Evolutionary conservation across 2,329 filamentous ascomycete species (phyloP).

Genomic region (Fusarium setosum): DNA sequence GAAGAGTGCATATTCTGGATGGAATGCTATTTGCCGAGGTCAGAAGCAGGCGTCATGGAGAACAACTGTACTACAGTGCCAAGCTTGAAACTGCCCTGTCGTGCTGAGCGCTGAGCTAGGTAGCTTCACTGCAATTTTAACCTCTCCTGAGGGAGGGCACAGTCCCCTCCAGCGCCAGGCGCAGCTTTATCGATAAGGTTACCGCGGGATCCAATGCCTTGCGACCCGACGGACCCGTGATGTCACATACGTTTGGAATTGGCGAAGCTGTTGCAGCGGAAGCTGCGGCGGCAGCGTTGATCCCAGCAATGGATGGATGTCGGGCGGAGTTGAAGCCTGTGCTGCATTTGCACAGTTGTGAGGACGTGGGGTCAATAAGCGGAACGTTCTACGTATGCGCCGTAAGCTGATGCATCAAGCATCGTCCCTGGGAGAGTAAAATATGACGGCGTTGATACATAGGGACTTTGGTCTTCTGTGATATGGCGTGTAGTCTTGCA

Average conservation of each 20-base stretch:
- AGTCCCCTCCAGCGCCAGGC: too few relatives aligned
- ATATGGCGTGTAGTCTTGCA: too few relatives aligned
- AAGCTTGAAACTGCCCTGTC: too few relatives aligned
- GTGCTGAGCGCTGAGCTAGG: too few relatives aligned
- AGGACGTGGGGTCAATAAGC: not conserved
- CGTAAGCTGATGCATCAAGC: slow-evolving; percentile 21
- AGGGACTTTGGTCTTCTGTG: not conserved
- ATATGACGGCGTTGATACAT: not conserved
- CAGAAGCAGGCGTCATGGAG: too few relatives aligned
- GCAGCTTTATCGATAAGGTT: slow-evolving; percentile 16
- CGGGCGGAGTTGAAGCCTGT: slow-evolving; percentile 1
- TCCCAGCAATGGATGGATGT: slow-evolving; percentile 25
- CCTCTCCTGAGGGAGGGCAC: too few relatives aligned
- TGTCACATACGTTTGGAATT: not conserved
- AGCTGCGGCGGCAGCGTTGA: slow-evolving; percentile 5
- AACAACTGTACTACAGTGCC: too few relatives aligned
- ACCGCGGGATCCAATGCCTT: not conserved
- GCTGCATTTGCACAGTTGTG: not conserved
- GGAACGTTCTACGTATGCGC: slow-evolving; percentile 1
- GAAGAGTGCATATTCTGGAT: too few relatives aligned
- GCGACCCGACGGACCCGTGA: slow-evolving; percentile 1
- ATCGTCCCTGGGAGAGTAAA: too few relatives aligned
- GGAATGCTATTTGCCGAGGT: too few relatives aligned
- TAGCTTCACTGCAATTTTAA: too few relatives aligned
- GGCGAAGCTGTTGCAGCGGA: not conserved